Conservation (phyloP, 2,329 filamentous ascomycete genomes). For the Cladophialophora exuberans region DNA sequence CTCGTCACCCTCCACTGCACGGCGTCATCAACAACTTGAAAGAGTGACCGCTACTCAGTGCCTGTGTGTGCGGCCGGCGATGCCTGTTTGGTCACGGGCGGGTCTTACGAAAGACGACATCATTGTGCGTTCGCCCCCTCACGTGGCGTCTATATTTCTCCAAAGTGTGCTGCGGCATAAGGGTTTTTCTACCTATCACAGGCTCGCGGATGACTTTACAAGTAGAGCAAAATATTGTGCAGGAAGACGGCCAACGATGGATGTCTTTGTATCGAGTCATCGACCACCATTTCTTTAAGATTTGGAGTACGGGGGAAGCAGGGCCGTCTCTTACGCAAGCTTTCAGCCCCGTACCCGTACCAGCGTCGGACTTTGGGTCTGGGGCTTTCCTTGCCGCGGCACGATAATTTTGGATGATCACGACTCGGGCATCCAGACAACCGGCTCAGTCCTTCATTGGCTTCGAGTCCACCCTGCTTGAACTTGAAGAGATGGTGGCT, state of each 20-base stretch:
- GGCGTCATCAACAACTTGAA: background rate
- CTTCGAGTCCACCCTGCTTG: no score
- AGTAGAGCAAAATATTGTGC: background rate
- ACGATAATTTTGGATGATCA: slow-evolving; percentile 3
- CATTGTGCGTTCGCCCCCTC: slow-evolving; percentile 19
- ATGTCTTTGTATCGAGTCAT: no score
- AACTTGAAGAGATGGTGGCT: no score
- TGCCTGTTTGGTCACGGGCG: background rate
- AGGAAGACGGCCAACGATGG: background rate
- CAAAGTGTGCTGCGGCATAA: no score
- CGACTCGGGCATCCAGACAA: background rate
- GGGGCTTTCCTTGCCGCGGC: slow-evolving; percentile 10
- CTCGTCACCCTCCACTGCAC: background rate
- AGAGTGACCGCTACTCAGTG: background rate
- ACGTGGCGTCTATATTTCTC: slow-evolving; percentile 12
- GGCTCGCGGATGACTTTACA: no score
- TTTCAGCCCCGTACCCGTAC: background rate
- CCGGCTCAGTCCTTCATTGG: background rate
- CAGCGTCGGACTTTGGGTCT: no score
- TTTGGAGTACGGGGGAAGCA: background rate
- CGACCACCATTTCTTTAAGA: no score
- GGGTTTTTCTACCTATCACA: no score
- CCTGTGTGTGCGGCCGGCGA: no score
- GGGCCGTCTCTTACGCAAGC: background rate
- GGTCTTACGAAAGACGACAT: slow-evolving; percentile 17